phyloP scores from a whole-genome alignment of 1,284 basidiomycete species.

The Microbotryum silenes-acaulis region DNA sequence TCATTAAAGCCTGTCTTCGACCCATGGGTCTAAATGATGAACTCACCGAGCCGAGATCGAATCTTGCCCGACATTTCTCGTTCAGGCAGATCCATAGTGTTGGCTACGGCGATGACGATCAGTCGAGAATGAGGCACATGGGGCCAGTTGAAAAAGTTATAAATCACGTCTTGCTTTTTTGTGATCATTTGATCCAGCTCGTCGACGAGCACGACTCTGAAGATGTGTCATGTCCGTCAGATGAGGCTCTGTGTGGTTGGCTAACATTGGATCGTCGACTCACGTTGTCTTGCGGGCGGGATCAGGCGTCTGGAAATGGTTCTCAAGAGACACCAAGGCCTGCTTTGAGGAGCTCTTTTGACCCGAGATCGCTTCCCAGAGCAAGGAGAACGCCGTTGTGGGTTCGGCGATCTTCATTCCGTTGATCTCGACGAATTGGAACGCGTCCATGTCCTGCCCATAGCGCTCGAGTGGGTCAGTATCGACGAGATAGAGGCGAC shows the following conservation, averaged over 20 bases:
- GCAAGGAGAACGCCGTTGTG: conserved; percentile 70
- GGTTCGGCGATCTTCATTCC: conserved; percentile 88
- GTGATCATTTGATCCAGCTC: conserved; percentile 96
- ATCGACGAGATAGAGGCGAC: not conserved
- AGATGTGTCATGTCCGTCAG: not conserved
- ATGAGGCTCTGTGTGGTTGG: not conserved
- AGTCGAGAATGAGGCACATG: conserved; percentile 76
- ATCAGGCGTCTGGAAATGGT: conserved; percentile 35
- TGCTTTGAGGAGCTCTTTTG: conserved; percentile 25
- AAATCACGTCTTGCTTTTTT: conserved; percentile 92
- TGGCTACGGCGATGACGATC: conserved; percentile 93
- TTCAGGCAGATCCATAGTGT: conserved; percentile 97
- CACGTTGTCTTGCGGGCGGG: conserved; percentile 35
- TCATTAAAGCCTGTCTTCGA: not conserved
- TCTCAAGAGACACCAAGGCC: conserved; percentile 33
- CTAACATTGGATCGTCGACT: conserved; percentile 1
- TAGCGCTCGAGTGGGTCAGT: not conserved
- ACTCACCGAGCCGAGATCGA: conserved; percentile 75
- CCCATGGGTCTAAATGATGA: not conserved
- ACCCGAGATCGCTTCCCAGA: conserved; percentile 69
- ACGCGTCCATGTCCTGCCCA: conserved; percentile 74
- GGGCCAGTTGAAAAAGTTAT: conserved; percentile 99
- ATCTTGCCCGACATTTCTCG: conserved; percentile 86
- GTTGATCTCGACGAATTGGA: conserved; percentile 97
- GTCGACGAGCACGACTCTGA: conserved; percentile 91